Evolutionary conservation across 257 asterid species (phyloP), one percentile per base, ranked within the genome.

Genomic region (Solanum gandarillasii): DNA sequence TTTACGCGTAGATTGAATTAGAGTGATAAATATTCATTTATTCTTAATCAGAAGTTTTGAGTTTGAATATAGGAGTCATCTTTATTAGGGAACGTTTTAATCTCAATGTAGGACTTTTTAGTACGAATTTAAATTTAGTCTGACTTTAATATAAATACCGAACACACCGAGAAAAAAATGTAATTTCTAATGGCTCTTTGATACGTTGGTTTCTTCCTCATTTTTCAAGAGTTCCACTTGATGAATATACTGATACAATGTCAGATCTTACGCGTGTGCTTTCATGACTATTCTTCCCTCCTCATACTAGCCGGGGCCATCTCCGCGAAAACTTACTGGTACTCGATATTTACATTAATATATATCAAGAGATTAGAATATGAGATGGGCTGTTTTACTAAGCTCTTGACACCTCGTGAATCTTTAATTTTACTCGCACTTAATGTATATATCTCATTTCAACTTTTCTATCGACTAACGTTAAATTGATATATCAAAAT

Each of bases 251-350:
- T 71, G 90, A 76, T 86, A 82, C 83, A 70, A 46, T 86, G 90
- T 90, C 92, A 86, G 87, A 5, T 16, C 7, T 5, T 60, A 83
- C 89, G 60, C 91, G 86, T 87, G 86, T 74, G 38, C 52, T 41
- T 39, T 73, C 8, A 83, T 86, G 81, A 82, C 81, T 43, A 9
- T 0, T 18, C n/a, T 20, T 16, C 31, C 21, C 7, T 36, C 73
- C 62, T 27, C 60, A 7, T 43, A 2, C 6, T 20, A 39, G 35
- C 2, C 4, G 18, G 34, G 62, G 38, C 16, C 27, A 71, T 43
- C 7, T 9, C 0, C 0, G 1, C 8, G 2, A 39, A n/a, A 76
- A 39, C 2, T 73, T 73, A 73, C 4, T 34, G 8, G 2, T 18
- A 18, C 39, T 72, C 4, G 5, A 73, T 73, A 0, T 73, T 72